Base-by-base conservation (phyloP, 768 basidiomycete species). In the Gymnopilus junonius region DNA sequence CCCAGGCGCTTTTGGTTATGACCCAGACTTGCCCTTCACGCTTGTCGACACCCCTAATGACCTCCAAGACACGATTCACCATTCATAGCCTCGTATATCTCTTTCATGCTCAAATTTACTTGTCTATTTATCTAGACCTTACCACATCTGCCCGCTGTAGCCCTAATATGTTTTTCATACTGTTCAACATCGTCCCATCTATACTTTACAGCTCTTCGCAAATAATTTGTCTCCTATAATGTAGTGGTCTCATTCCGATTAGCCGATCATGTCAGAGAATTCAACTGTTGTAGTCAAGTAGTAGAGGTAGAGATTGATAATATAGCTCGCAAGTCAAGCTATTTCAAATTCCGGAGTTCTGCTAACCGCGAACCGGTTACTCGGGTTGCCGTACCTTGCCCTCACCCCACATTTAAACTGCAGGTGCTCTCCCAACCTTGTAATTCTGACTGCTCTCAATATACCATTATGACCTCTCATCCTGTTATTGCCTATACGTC, bases 401-500 rank as follows among this genome's bases (percentile, higher is more conserved):
- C n/a, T n/a, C n/a, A n/a, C n/a, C 65, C 69, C 65, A 46, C 67
- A 61, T 58, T 62, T 66, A 66, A 63, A 60, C 51, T 20, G 31
- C 50, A 43, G 12, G 51, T 48, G 51, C 21, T 56, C 60, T 43
- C 12, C 21, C 42, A 12, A 27, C 34, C 27, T 23, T 17, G 42
- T 45, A 1, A 23, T 37, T 14, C 43, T 21, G 6, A 35, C 31
- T 48, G 8, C 58, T 61, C 55, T 43, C 35, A 25, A 15, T n/a
- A 50, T 60, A 56, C 63, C 66, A 74, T 48, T 56, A 90, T 90
- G 91, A 69, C 80, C 32, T 73, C 80, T 56, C 94, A 94, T 71
- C 91, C 92, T 43, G 80, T 94, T 59, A 82, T 87, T 63, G 85
- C 90, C 60, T 86, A 91, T 69, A 95, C 92, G 25, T 94, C 93